These are phyloP conservation scores for Haematococcus sp. DNA, from an alignment of 139 green algal species.

Conservation along the genomic window DNA sequence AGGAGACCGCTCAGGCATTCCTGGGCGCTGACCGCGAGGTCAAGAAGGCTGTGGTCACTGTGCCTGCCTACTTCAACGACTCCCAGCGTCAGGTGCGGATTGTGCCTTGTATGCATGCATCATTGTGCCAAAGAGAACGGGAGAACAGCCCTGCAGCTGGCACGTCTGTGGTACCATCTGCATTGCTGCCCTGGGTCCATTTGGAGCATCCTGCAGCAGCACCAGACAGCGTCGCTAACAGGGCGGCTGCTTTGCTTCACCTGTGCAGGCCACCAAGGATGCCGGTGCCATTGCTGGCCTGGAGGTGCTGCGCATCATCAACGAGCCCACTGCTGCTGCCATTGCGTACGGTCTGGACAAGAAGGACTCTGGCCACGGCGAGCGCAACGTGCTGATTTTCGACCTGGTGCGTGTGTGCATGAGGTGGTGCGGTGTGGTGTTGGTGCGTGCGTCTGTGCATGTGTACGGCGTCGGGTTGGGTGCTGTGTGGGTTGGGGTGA, in stretches of 20 bases:
- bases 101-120: no score
- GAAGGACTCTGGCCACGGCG: conserved; percentile 27
- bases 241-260: no score
- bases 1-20: conserved; percentile 80
- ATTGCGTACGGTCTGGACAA: conserved; percentile 80
- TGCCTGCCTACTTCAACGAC: conserved; percentile 93
- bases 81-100: conserved; percentile 71
- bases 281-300: conserved; percentile 74
- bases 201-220: no score
- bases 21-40: conserved; percentile 48
- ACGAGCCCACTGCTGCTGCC: conserved; percentile 91
- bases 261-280: conserved; percentile 18
- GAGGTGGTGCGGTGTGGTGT: no score
- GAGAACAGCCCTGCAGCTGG: no score
- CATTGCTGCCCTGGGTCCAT: no score
- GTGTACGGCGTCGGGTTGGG: no score
- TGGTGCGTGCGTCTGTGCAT: no score
- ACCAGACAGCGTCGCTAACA: no score
- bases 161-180: no score
- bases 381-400: conserved; percentile 62
- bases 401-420: not conserved
- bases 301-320: conserved; percentile 95
- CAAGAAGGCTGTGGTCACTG: conserved; percentile 39
- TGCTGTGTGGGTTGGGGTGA: no score
- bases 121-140: no score